Evolutionary conservation across 441 rosid genomes (phyloP), one percentile per base, ranked within the genome.

Genomic region (Lagerstroemia fauriei): DNA sequence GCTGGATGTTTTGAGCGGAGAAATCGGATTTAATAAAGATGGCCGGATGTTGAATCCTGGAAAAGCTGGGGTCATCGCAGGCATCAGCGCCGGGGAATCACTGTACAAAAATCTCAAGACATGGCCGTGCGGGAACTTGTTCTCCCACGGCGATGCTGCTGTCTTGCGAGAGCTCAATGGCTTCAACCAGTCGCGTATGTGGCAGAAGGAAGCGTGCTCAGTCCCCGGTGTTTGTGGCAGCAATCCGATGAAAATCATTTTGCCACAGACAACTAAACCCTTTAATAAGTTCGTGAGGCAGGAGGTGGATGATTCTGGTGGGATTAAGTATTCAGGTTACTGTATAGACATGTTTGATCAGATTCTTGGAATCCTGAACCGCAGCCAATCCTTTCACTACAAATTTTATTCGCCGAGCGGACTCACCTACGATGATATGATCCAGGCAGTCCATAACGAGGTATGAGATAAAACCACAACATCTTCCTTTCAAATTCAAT

Each of bases 211-310:
- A 65, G 1, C 34, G 27, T 27, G 71, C 38, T 65, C 38, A 10
- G 71, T 65, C 71, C 18, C 32, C 3, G 34, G 27, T 27, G 57
- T 74, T 46, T 11, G 25, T 48, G 90, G 88, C 9, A 83, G 83
- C 4, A 85, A 81, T n/a, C 89, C 75, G 9, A 57, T 91, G 88
- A 79, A 13, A n/a, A 90, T 92, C 31, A 92, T 89, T 53, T 90
- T 92, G 79, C 93, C 93, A 9, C 87, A 70, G 0, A 82, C 75
- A 29, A 88, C 91, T 38, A 38, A 38, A 4, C 14, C 86, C 24
- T 91, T 91, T 17, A 81, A 86, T 53, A 86, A 53, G 80, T 91
- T 91, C 61, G 91, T 89, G 29, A 87, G 66, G 44, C 44, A 38
- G 46, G 78, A 71, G 7, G 44, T 38, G 44, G 53, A 74, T 76